Evolutionary conservation across 163 green algal species (phyloP).

Genomic region (Coccomyxa subellipsoidea): DNA sequence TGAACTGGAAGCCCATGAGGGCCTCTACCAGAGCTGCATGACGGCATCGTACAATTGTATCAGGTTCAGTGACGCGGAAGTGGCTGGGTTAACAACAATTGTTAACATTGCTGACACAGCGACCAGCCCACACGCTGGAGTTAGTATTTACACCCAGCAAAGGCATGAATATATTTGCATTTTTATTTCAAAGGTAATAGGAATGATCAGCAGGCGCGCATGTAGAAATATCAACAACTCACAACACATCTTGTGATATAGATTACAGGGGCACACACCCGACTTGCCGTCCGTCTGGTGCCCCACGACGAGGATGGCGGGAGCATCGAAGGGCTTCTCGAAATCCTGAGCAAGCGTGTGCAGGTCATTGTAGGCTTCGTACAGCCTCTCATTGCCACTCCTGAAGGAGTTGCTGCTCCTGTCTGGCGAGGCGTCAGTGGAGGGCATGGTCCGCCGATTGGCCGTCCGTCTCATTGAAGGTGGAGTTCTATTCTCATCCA

Average conservation of each 20-base stretch:
- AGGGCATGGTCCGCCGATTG: constrained; percentile 15
- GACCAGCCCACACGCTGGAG: neutral
- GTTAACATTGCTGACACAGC: neutral
- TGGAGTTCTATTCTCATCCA: constrained; percentile 32
- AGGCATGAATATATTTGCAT: too few species aligned
- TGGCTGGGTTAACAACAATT: neutral
- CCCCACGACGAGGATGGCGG: constrained; percentile 91
- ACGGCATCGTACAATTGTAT: neutral
- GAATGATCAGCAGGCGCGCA: too few species aligned
- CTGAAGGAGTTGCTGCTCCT: constrained; percentile 41
- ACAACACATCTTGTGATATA: neutral
- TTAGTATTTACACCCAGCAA: too few species aligned
- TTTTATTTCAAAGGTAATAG: too few species aligned
- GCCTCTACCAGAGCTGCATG: constrained; percentile 87
- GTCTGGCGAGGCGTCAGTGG: constrained; percentile 30
- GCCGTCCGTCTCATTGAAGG: constrained; percentile 20
- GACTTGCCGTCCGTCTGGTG: constrained; percentile 98
- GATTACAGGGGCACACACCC: constrained; percentile 35
- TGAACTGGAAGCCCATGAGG: constrained; percentile 98
- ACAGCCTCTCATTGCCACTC: constrained; percentile 81
- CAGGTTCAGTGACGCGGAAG: neutral
- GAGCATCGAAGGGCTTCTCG: constrained; percentile 91
- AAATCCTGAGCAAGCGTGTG: constrained; percentile 88
- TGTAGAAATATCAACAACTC: neutral
- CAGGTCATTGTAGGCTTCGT: constrained; percentile 89